A percentile compares a stretch with the other conserved stretches of the same genome.
Conservation (phyloP, 345 rosid genomes). For the Angophora floribunda region DNA sequence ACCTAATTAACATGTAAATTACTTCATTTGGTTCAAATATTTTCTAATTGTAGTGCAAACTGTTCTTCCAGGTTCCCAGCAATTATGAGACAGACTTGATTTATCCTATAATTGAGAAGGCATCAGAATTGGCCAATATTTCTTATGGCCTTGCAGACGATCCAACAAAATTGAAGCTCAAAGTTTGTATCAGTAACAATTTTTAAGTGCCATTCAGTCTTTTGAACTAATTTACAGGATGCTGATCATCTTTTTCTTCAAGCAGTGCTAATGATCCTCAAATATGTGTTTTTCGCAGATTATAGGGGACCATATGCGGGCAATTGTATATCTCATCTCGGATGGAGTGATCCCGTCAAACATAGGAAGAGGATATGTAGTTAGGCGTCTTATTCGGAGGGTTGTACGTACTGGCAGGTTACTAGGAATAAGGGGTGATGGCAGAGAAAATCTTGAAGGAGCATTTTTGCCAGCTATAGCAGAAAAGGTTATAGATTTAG, state of each 20-base stretch:
- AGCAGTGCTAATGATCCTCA: not conserved
- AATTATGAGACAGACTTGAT: slow-evolving; percentile 96
- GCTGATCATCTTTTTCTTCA: not conserved
- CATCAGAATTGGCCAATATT: slow-evolving; percentile 58
- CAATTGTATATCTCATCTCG: slow-evolving; percentile 79
- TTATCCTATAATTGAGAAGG: slow-evolving; percentile 70
- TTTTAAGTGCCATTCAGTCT: not conserved
- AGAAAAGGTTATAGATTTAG: slow-evolving; percentile 68
- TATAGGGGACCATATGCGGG: slow-evolving; percentile 89
- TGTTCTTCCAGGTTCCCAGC: slow-evolving; percentile 66
- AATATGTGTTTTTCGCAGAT: slow-evolving; percentile 25
- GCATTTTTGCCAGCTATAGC: slow-evolving; percentile 69
- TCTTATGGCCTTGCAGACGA: slow-evolving; percentile 53
- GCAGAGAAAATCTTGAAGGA: slow-evolving; percentile 44
- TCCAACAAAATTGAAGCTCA: slow-evolving; percentile 40
- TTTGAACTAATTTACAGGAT: not conserved
- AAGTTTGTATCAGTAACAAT: slow-evolving; percentile 22
- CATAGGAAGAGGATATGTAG: slow-evolving; percentile 92
- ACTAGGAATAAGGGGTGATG: slow-evolving; percentile 66
- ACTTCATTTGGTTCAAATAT: not conserved
- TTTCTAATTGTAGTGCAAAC: not conserved
- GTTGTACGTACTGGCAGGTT: slow-evolving; percentile 83
- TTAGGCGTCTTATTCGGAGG: slow-evolving; percentile 86
- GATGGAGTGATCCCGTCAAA: slow-evolving; percentile 94
- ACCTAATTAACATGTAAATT: not conserved